Base-by-base conservation (phyloP, 2,329 filamentous ascomycete genomes). In the Purpureocillium lavendulum region DNA sequence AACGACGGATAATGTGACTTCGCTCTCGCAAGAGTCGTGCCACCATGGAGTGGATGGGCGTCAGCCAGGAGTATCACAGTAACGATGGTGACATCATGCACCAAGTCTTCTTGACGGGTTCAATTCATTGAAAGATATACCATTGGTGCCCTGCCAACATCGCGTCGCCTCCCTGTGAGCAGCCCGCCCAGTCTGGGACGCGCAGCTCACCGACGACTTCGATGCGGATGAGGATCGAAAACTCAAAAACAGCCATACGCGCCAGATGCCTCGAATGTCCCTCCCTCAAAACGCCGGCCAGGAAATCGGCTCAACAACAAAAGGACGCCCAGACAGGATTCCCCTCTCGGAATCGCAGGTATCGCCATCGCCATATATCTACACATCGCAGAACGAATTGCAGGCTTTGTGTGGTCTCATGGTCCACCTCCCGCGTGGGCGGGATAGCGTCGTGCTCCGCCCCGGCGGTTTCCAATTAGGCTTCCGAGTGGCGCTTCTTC, bases 401-500 rank as follows among this genome's bases (percentile, higher is more conserved):
- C 42, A 41, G 24, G 31, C 35, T 32, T 28, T 34, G 24, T 31
- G 43, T 38, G 35, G 39, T 33, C 33, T 30, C 34, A 16, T 34
- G 33, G 40, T 38, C 30, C 41, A 26, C 18, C 39, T 30, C 18
- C 24, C 32, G 15, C 14, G n/a, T n/a, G 10, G 21, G 10, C 21
- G 21, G 21, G 21, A 26, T 10, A 5, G 21, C 30, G 15, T 13
- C 30, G 13, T 31, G 28, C 40, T 13, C 35, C 28, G 43, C 35
- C 26, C 33, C 38, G 32, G 35, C 31, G 38, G 28, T 10, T n/a
- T 38, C 36, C 37, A 38, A 40, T 43, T 43, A 43, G 14, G 35
- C 42, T 14, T 44, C 40, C 32, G 61, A 64, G 45, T 64, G 58
- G 31, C 60, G 59, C 61, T 66, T 67, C 64, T 67, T 64, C 61